A percentile compares a stretch with the other conserved stretches of the same genome.
These are phyloP conservation scores for Plasmopara viticola DNA, from an alignment of 352 stramenopile genomes.

Conservation along the genomic window DNA sequence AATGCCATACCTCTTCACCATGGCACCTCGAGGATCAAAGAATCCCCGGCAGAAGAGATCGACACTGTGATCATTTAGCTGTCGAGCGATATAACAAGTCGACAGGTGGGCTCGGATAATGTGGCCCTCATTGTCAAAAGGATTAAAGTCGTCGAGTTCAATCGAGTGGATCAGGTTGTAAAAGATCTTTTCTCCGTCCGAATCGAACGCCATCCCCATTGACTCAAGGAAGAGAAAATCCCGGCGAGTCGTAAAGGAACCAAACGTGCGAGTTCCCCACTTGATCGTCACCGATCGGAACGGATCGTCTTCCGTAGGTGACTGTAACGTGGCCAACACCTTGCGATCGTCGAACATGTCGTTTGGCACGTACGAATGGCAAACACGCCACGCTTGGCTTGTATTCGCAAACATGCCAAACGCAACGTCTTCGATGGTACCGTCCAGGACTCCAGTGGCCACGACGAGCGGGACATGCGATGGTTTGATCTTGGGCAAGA, in stretches of 20 bases:
- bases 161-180: conserved; percentile 42
- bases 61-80: conserved; percentile 24
- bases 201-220: conserved; percentile 32
- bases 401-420: conserved; percentile 29
- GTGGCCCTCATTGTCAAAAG: conserved; percentile 10
- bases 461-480: conserved; percentile 25
- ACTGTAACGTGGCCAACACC: conserved; percentile 29
- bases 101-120: conserved; percentile 39
- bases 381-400: conserved; percentile 15
- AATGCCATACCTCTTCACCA: conserved; percentile 32
- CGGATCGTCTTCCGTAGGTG: conserved; percentile 29
- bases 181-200: conserved; percentile 27
- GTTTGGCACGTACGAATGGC: conserved; percentile 31
- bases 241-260: conserved; percentile 21
- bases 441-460: conserved; percentile 26
- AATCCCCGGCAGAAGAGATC: conserved; percentile 50
- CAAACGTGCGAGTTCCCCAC: conserved; percentile 23
- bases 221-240: conserved; percentile 38
- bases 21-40: conserved; percentile 31
- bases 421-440: conserved; percentile 30
- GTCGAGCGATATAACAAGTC: conserved; percentile 41
- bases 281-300: conserved; percentile 41
- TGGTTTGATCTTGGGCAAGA: conserved; percentile 21
- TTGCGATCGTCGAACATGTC: conserved; percentile 30
- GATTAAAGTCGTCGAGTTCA: conserved; percentile 19